Evolutionary conservation across 805 yeast genomes (phyloP).

Genomic region (Monosporozyma unispora): DNA sequence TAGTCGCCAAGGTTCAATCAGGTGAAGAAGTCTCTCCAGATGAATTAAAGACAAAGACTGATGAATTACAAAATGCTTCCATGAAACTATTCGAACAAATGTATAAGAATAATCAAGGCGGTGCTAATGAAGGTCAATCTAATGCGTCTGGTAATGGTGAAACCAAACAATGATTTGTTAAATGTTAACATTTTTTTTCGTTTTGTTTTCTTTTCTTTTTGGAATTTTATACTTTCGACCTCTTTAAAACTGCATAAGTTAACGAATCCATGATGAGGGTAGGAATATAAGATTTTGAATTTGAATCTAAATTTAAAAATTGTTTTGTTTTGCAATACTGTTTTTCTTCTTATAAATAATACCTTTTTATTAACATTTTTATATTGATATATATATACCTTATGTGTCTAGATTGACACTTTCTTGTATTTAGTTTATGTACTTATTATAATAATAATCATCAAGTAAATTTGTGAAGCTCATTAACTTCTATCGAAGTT

Average conservation of each 20-base stretch:
- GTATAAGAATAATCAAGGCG: conserved; percentile 26
- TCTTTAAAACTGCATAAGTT: no score
- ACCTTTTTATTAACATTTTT: not conserved
- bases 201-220: not conserved
- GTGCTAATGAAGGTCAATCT: not conserved
- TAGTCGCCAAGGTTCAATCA: conserved; percentile 55
- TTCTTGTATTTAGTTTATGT: conserved; percentile 3
- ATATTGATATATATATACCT: conserved; percentile 1
- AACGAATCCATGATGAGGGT: no score
- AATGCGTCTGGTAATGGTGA: conserved; percentile 5
- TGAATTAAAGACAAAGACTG: conserved; percentile 62
- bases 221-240: no score
- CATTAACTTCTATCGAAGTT: not conserved
- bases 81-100: conserved; percentile 67
- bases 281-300: no score
- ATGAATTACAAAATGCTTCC: conserved; percentile 65
- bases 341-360: not conserved
- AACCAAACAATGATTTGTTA: conserved; percentile 8
- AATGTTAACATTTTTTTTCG: not conserved
- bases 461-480: no score
- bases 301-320: no score
- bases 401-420: not conserved
- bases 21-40: conserved; percentile 49
- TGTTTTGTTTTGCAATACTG: not conserved
- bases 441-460: not conserved